Evolutionary conservation across 192 early-diverging fungal genomes (phyloP).

Genomic region (Gryganskiella cystojenkinii): DNA sequence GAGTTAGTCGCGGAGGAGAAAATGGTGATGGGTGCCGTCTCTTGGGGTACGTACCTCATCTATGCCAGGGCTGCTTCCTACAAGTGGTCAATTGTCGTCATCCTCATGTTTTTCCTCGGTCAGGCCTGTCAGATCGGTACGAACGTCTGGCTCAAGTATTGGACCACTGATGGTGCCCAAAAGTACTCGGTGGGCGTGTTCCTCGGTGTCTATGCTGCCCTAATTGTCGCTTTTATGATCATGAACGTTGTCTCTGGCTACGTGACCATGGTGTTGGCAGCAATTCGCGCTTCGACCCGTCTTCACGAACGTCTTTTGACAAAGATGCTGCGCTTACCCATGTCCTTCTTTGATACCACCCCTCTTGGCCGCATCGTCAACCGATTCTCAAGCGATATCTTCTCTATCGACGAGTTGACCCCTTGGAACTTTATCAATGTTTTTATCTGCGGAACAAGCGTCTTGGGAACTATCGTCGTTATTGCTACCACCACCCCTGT

Average conservation of each 20-base stretch:
- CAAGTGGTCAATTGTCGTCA: conserved; percentile 63
- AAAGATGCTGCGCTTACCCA: conserved; percentile 71
- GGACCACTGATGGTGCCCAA: conserved; percentile 38
- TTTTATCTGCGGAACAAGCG: conserved; percentile 49
- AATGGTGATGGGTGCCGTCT: conserved; percentile 82
- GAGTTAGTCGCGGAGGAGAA: conserved; percentile 84
- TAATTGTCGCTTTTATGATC: conserved; percentile 32
- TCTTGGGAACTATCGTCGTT: conserved; percentile 55
- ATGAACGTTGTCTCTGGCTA: conserved; percentile 26
- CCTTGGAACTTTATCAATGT: conserved; percentile 63
- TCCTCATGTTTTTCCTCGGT: conserved; percentile 63
- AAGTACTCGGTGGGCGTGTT: conserved; percentile 21
- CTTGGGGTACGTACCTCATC: conserved; percentile 78
- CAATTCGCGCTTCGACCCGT: conserved; percentile 68
- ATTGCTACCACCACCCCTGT: conserved; percentile 59
- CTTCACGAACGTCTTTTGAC: conserved; percentile 74
- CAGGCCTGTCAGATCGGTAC: conserved; percentile 65
- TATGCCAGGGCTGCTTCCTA: conserved; percentile 83
- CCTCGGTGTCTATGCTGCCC: conserved; percentile 34
- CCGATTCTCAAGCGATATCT: conserved; percentile 90
- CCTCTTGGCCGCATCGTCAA: conserved; percentile 82
- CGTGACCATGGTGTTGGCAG: conserved; percentile 37
- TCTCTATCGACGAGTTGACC: conserved; percentile 79
- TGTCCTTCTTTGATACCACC: conserved; percentile 10
- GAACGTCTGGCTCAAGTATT: conserved; percentile 78